Base-by-base conservation (phyloP, 768 basidiomycete genomes). In the Grammothele lineata region DNA sequence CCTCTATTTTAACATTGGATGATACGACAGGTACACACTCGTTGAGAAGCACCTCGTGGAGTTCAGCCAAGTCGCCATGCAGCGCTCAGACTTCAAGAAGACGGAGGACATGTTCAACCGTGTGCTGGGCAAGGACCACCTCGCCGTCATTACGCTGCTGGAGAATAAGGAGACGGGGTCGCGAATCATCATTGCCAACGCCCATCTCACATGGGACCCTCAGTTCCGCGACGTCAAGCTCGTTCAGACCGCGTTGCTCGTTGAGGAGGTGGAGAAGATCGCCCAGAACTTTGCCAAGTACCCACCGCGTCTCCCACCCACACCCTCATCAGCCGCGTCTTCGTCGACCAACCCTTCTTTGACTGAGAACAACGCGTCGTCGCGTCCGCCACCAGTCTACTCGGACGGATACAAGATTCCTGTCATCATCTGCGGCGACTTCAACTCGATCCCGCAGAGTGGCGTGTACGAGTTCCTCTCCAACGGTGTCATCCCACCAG, bases 81-180 rank as follows among this genome's bases (percentile, higher is more conserved):
- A 92, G 58, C 82, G 92, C 22, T 81, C 85, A 40, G 92, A 94
- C 64, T 92, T 93, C 71, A 92, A 92, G 75, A 92, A 93, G 70
- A 95, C 92, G 15, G 93, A 98, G 60, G 95, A 97, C 71, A 94
- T 98, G 93, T 98, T 97, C 78, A 97, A 97, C 62, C 92, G 96
- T 25, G 92, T 98, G 45, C 78, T 97, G 57, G 87, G 87, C 52
- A 90, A 92, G 64, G 95, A 98, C 66, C 82, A 97, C 61, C 89
- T 98, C 54, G 92, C 92, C 37, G 81, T 92, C 54, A 73, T 94
- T 47, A 82, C 83, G 57, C 76, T 92, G 24, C 75, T 98, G 61
- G 96, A 99, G 71, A 86, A 87, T 67, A 80, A 79, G 51, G 76
- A 80, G 33, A 90, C 93, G 0, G 93, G 93, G 34, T 84, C 92